Conservation (phyloP, 352 stramenopile species). For the Peronospora belbahrii region DNA sequence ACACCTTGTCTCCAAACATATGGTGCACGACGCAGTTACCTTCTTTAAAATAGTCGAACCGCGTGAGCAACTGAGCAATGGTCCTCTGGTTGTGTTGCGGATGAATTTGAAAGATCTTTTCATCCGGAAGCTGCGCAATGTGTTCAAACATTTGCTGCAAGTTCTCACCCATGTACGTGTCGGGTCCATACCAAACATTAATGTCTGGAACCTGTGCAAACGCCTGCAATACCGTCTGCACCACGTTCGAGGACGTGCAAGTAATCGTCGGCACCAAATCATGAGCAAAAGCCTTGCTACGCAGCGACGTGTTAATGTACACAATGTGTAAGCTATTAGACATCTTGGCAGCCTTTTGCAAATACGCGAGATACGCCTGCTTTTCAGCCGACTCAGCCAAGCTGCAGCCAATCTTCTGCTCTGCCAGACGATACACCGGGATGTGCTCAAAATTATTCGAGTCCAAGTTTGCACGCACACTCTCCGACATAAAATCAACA, state of each 20-base stretch:
- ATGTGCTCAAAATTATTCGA: conserved; percentile 88
- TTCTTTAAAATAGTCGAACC: conserved; percentile 92
- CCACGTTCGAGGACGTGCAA: conserved; percentile 94
- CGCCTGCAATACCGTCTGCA: conserved; percentile 93
- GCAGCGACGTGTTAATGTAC: conserved; percentile 97
- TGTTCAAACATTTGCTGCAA: conserved; percentile 90
- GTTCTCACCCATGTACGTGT: conserved; percentile 98
- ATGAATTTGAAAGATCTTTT: conserved; percentile 81
- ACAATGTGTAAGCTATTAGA: conserved; percentile 93
- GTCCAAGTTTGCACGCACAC: conserved; percentile 89
- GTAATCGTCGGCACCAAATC: conserved; percentile 94
- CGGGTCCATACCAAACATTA: conserved; percentile 89
- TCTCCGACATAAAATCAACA: conserved; percentile 98
- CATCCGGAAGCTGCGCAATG: conserved; percentile 66
- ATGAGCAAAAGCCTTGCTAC: conserved; percentile 93
- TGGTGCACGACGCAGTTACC: conserved; percentile 97
- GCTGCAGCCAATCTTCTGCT: conserved; percentile 91
- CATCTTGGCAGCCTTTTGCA: conserved; percentile 84
- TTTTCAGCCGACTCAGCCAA: conserved; percentile 92
- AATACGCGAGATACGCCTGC: conserved; percentile 89
- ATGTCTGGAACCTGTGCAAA: conserved; percentile 88
- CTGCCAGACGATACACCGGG: conserved; percentile 91
- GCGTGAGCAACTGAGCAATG: conserved; percentile 73
- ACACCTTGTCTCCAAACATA: conserved; percentile 95
- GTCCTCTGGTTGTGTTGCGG: conserved; percentile 75